Conservation (phyloP, 352 stramenopile species). For the Saprolegnia diclina region DNA sequence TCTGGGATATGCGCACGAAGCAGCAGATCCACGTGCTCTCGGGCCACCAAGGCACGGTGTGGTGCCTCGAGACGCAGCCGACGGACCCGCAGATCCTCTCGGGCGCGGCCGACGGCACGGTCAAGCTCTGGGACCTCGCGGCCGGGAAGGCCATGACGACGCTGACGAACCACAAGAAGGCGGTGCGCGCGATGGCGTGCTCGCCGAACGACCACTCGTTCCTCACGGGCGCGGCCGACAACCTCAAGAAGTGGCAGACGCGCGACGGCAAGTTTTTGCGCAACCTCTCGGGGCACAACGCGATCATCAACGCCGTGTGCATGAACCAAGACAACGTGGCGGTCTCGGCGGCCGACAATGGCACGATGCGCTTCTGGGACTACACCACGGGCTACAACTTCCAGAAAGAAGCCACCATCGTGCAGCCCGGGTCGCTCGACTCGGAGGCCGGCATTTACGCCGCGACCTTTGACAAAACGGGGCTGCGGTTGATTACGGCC, state of each 20-base stretch:
- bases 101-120: slow-evolving; percentile 90
- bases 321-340: slow-evolving; percentile 98
- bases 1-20: slow-evolving; percentile 99
- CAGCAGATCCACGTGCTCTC: slow-evolving; percentile 95
- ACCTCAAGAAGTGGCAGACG: slow-evolving; percentile 98
- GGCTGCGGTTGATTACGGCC: slow-evolving; percentile 95
- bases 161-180: slow-evolving; percentile 99
- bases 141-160: slow-evolving; percentile 97
- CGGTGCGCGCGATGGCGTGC: slow-evolving; percentile 87
- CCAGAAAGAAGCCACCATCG: slow-evolving; percentile 92
- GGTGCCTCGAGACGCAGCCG: slow-evolving; percentile 90
- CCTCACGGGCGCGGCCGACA: slow-evolving; percentile 94
- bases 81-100: slow-evolving; percentile 95
- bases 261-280: slow-evolving; percentile 94
- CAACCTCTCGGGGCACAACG: slow-evolving; percentile 96
- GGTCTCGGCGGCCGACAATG: slow-evolving; percentile 95
- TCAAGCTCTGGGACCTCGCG: slow-evolving; percentile 98
- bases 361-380: slow-evolving; percentile 98
- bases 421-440: slow-evolving; percentile 94
- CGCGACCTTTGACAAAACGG: slow-evolving; percentile 96
- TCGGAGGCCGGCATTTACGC: slow-evolving; percentile 97
- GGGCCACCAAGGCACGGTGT: slow-evolving; percentile 97
- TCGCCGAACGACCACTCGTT: slow-evolving; percentile 96
- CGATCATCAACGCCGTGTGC: slow-evolving; percentile 97
- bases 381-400: slow-evolving; percentile 98